Evolutionary conservation across 139 green algal genomes (phyloP), one percentile per base, ranked within the genome.

Genomic region (Coccomyxa sp.): DNA sequence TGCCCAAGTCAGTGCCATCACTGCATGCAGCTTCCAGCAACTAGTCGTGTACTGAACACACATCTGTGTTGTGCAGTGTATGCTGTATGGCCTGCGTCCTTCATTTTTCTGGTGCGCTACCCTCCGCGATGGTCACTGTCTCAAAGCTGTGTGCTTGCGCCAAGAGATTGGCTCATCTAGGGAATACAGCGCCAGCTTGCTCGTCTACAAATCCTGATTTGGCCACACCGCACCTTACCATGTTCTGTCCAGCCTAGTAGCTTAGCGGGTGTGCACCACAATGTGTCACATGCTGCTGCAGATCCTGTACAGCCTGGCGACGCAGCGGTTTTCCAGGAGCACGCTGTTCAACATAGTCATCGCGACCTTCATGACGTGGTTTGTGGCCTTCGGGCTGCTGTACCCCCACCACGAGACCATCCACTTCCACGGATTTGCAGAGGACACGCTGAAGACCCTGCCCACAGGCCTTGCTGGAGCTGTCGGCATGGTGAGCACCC

Each of bases 331-430:
- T 55, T 79, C 70, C 24, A 83, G 92, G 0, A 78, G 86, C 39
- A 76, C 76, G 31, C 84, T 98, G 7, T 99, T 99, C 87, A 97
- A 98, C 90, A 80, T 90, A 81, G 93, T 94, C 64, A 78, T 99
- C 10, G 74, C 27, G 50, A 69, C 71, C 9, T 98, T 99, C 86
- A 88, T 96, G 54, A 54, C 68, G 36, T 97, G 97, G 76, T 97
- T 96, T 77, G 85, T 82, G 6, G 22, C 73, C 14, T 99, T 99
- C 86, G 94, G 85, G 0, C 75, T 91, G 10, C 76, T 97, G 40
- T 98, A 96, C 84, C 95, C 95, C 34, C 90, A 91, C 79, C 89
- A 95, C 50, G 80, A 92, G 55, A 34, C 73, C 4, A 79, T 99
- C 44, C 94, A 98, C 81, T 86, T 91, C 37, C 81, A 88, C 34